A percentile compares a stretch with the other conserved stretches of the same genome.
Conservation (phyloP, 305 asterid genomes). For the Fraxinus velutina region DNA sequence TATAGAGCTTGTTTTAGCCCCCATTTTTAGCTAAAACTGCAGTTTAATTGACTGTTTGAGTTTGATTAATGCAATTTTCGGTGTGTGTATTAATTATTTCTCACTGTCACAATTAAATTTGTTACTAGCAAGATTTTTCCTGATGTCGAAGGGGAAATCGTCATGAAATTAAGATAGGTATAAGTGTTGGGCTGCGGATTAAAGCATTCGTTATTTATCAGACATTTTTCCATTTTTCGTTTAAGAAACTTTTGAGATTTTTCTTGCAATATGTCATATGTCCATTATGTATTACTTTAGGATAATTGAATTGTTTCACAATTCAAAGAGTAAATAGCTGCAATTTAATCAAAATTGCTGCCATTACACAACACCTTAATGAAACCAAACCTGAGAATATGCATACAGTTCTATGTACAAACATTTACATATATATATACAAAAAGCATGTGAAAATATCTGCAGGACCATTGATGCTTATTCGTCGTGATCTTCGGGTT, state of each 20-base stretch:
- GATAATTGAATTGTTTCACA: not conserved
- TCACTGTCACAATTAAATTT: too few relatives aligned
- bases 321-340: not conserved
- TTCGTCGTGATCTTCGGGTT: constrained; percentile 10
- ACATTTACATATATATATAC: not conserved
- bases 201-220: too few relatives aligned
- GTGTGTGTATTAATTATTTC: too few relatives aligned
- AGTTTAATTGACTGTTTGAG: too few relatives aligned
- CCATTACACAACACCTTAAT: not conserved
- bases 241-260: not conserved
- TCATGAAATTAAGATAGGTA: too few relatives aligned
- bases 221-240: not conserved
- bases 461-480: not conserved
- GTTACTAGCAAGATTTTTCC: too few relatives aligned
- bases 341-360: not conserved
- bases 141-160: too few relatives aligned
- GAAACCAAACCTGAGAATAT: not conserved
- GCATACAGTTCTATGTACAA: not conserved
- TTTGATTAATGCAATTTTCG: too few relatives aligned
- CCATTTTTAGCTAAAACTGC: too few relatives aligned
- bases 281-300: not conserved
- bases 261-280: not conserved
- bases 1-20: too few relatives aligned
- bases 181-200: too few relatives aligned
- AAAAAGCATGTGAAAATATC: not conserved